These are phyloP conservation scores for Suhomyces kilbournensis DNA, from an alignment of 805 yeast species.

Conservation along the genomic window DNA sequence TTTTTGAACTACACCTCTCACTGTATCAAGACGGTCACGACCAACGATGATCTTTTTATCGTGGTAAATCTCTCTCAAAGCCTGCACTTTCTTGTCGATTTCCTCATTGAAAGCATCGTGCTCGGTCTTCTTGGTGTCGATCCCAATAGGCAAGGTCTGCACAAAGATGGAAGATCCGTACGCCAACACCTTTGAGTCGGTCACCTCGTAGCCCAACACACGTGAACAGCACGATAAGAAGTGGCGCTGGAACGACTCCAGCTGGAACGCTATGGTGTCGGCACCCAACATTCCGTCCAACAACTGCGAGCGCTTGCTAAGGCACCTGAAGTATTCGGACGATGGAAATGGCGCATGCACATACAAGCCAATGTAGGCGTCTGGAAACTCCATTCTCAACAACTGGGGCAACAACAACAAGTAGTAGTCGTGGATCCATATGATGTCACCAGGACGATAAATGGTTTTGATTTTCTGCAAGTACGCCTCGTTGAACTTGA, in stretches of 20 bases:
- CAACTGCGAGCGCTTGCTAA: slow-evolving; percentile 77
- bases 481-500: slow-evolving; percentile 84
- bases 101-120: slow-evolving; percentile 50
- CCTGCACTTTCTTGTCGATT: slow-evolving; percentile 61
- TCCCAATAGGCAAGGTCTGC: slow-evolving; percentile 83
- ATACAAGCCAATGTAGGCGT: slow-evolving; percentile 72
- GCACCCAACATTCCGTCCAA: slow-evolving; percentile 92
- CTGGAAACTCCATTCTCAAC: slow-evolving; percentile 71
- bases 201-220: slow-evolving; percentile 76
- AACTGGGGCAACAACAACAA: slow-evolving; percentile 78
- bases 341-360: slow-evolving; percentile 94
- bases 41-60: slow-evolving; percentile 83
- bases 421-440: slow-evolving; percentile 92
- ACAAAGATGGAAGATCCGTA: slow-evolving; percentile 78
- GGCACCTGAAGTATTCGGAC: slow-evolving; percentile 86
- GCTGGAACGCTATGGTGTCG: slow-evolving; percentile 82
- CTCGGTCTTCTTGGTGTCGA: slow-evolving; percentile 69
- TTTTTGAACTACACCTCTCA: slow-evolving; percentile 92
- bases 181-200: slow-evolving; percentile 54
- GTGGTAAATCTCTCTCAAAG: slow-evolving; percentile 60
- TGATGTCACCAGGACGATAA: slow-evolving; percentile 84
- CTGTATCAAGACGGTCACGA: slow-evolving; percentile 87
- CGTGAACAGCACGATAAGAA: slow-evolving; percentile 88
- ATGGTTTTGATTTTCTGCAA: slow-evolving; percentile 70
- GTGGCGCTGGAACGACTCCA: slow-evolving; percentile 83